A percentile compares a stretch with the other conserved stretches of the same genome.
These are phyloP conservation scores for Ampelocalamus luodianensis DNA, from an alignment of 176 grass and related monocot genomes.

Conservation along the genomic window DNA sequence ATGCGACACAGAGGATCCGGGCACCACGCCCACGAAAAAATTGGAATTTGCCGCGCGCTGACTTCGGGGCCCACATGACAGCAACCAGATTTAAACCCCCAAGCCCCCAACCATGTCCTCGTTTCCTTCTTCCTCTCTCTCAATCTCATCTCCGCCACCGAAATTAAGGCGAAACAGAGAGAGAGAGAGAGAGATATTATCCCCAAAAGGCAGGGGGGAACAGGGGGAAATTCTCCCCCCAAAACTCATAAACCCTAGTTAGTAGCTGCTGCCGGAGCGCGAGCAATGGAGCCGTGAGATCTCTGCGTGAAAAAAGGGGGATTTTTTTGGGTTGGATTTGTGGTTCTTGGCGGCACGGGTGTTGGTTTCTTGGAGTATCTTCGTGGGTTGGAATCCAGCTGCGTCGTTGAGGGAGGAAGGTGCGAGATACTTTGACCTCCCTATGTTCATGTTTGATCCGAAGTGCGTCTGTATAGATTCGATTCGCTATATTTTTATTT, in stretches of 20 bases:
- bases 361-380: not conserved
- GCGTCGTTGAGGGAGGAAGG: not conserved
- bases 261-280: not conserved
- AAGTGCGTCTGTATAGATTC: not conserved
- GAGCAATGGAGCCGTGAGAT: constrained; percentile 14
- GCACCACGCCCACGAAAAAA: constrained; percentile 31
- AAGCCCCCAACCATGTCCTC: constrained; percentile 18
- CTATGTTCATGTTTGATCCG: not conserved
- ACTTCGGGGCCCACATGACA: constrained; percentile 18
- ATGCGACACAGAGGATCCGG: constrained; percentile 23
- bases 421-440: not conserved
- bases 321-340: not conserved
- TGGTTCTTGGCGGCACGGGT: not conserved
- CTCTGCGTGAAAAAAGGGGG: not conserved
- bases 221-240: too few relatives aligned
- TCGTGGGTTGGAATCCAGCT: not conserved
- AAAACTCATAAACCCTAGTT: not conserved
- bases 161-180: not conserved
- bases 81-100: constrained; percentile 41
- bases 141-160: constrained; percentile 1
- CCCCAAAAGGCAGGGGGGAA: not conserved
- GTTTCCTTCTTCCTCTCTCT: not conserved
- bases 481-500: not conserved
- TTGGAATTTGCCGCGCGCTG: constrained; percentile 64
- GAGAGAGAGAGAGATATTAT: too few relatives aligned